Conservation (phyloP, 257 asterid genomes). For the Solanum chiquidenum region DNA sequence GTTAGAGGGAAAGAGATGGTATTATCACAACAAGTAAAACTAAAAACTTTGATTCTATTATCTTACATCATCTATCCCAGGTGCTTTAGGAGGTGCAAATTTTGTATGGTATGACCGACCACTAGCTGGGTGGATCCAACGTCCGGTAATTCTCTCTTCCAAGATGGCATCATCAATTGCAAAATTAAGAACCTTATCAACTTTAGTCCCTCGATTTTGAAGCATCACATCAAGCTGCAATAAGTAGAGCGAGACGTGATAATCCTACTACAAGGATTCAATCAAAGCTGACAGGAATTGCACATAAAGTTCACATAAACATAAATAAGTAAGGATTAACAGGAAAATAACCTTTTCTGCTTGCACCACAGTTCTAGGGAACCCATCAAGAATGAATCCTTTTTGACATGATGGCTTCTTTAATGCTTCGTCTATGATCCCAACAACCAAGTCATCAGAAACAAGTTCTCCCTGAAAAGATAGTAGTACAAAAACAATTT, state of each 20-base stretch:
- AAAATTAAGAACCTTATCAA: constrained; percentile 91
- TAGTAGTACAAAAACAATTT: not conserved
- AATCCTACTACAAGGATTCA: not conserved
- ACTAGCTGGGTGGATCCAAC: constrained; percentile 98
- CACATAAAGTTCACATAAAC: not conserved
- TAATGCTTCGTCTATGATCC: constrained; percentile 86
- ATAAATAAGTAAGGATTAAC: not conserved
- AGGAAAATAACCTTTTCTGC: constrained; percentile 64
- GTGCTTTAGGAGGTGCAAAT: constrained; percentile 85
- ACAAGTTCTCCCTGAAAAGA: constrained; percentile 36
- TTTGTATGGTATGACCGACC: constrained; percentile 86
- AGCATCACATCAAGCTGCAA: constrained; percentile 98
- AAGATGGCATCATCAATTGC: constrained; percentile 89
- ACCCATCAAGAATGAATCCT: constrained; percentile 97
- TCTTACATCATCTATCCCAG: constrained; percentile 83
- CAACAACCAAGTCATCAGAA: constrained; percentile 93
- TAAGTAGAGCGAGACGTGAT: not conserved
- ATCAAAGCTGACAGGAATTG: not conserved
- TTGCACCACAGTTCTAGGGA: constrained; percentile 92
- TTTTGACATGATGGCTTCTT: constrained; percentile 92
- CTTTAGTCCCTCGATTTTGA: constrained; percentile 66
- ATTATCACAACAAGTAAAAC: not conserved
- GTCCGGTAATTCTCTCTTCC: constrained; percentile 97
- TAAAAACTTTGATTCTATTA: not conserved
- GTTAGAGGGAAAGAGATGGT: not conserved